Base-by-base conservation (phyloP, 2,329 filamentous ascomycete species). In the Neofusicoccum laricinum region DNA sequence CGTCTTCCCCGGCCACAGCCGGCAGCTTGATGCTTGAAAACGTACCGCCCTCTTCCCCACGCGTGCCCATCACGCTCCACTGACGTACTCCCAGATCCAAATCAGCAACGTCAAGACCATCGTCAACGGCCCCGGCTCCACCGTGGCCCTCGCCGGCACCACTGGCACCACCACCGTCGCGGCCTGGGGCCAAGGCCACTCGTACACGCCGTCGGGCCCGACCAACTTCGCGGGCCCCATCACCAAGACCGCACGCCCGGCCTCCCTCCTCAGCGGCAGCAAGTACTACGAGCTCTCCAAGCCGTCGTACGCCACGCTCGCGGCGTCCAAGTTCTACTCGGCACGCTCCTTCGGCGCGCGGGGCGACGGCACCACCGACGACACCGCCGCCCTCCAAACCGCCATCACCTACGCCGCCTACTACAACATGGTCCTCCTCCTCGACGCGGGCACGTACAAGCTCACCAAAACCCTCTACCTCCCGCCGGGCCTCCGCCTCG, bases 321-420 rank as follows among this genome's bases (percentile, higher is more conserved):
- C 93, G 67, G 92, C 90, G 0, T 69, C 71, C 46, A 69, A 73
- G 11, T 30, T 50, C n/a, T 25, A 50, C 53, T 70, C 68, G 43
- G 72, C 69, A 30, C 69, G 72, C 21, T 75, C 78, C 62, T 75
- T 77, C 57, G 81, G 77, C 57, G 92, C 91, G 70, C 90, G 87
- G 76, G 93, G 93, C 70, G 92, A 98, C 73, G 94, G 63, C 25
- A 21, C 89, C 88, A n/a, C 72, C 3, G 94, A 97, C 70, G 93
- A 97, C 69, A 96, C 93, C 2, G 85, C 83, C 3, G 89, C 88
- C 6, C 88, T 95, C 69, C 92, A 96, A 74, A 84, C 85, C 63
- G 81, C 92, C 41, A 85, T 96, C 66, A 79, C 93, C 75, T 84
- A 79, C 63, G 86, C 84, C 21, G 83, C 82, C 19, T 71, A 83